These are phyloP conservation scores for Suillus placidus DNA, from an alignment of 768 basidiomycete genomes.

Conservation along the genomic window DNA sequence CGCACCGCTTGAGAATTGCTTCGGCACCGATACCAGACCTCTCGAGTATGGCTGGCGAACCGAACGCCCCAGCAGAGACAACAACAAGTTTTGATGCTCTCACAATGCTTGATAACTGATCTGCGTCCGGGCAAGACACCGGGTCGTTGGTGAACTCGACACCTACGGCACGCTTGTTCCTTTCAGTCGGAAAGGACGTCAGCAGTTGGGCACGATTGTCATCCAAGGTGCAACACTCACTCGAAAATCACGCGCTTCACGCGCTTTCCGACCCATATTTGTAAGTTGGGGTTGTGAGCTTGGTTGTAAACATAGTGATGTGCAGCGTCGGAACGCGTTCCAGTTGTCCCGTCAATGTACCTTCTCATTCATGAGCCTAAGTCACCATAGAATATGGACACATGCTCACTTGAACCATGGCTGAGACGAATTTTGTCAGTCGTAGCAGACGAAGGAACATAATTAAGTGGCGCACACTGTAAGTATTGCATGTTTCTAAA, in stretches of 20 bases:
- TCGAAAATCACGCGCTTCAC: constrained; percentile 41
- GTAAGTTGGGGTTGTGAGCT: constrained; percentile 32
- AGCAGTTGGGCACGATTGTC: not conserved
- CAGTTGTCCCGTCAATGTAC: constrained; percentile 52
- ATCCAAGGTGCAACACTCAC: constrained; percentile 24
- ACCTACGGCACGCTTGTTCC: constrained; percentile 39
- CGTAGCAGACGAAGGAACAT: not conserved
- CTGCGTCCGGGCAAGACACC: constrained; percentile 21
- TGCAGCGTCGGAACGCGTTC: constrained; percentile 34
- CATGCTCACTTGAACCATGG: constrained; percentile 21
- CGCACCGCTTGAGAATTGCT: constrained; percentile 30
- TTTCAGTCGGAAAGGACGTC: constrained; percentile 11
- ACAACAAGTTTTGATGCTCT: constrained; percentile 40
- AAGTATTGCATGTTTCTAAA: constrained; percentile 35
- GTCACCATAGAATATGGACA: not conserved
- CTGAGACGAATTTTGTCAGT: constrained; percentile 15
- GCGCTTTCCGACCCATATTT: constrained; percentile 32
- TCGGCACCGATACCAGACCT: constrained; percentile 48
- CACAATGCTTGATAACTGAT: constrained; percentile 17
- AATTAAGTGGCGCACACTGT: constrained; percentile 20
- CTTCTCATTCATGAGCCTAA: constrained; percentile 33
- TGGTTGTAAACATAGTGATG: constrained; percentile 42
- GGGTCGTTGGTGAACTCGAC: constrained; percentile 39
- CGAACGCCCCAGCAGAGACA: constrained; percentile 42
- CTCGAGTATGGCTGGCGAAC: constrained; percentile 55